Percentiles rank a stretch among this genome's conserved stretches.
Conservation (phyloP, 2,329 filamentous ascomycete species). For the Paraphaeosphaeria sporulosa region DNA sequence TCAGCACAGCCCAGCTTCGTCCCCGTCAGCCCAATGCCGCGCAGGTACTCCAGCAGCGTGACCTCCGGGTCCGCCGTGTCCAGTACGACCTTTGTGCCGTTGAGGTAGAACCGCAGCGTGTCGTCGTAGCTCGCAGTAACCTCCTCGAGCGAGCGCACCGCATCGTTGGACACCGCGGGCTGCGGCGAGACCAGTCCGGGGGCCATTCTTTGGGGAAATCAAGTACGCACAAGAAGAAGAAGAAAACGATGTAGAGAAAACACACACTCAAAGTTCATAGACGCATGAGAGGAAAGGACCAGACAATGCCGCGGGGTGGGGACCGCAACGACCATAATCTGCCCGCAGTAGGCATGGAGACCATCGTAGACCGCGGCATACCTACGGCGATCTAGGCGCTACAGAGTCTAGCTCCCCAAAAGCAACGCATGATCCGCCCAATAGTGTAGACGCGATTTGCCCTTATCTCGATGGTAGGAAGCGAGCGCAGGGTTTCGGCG, state of each 20-base stretch:
- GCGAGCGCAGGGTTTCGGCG: conserved; percentile 1
- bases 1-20: conserved; percentile 97
- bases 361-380: conserved; percentile 8
- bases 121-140: conserved; percentile 84
- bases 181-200: conserved; percentile 58
- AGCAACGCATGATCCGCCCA: background rate
- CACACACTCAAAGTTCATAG: background rate
- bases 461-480: conserved; percentile 5
- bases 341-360: background rate
- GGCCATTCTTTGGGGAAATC: conserved; percentile 57
- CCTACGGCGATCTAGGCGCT: conserved; percentile 5
- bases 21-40: conserved; percentile 90
- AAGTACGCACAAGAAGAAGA: background rate
- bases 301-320: conserved; percentile 7
- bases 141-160: conserved; percentile 59
- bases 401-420: background rate
- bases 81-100: conserved; percentile 86
- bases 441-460: background rate
- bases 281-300: background rate
- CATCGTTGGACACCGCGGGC: conserved; percentile 56
- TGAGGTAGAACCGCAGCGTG: conserved; percentile 90
- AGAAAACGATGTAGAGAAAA: background rate
- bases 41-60: conserved; percentile 90
- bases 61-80: conserved; percentile 90
- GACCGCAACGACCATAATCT: conserved; percentile 3